Percentiles rank a stretch among this genome's conserved stretches.
phyloP scores from a whole-genome alignment of 2,329 filamentous ascomycete species.

The Pseudogymnoascus sp. region DNA sequence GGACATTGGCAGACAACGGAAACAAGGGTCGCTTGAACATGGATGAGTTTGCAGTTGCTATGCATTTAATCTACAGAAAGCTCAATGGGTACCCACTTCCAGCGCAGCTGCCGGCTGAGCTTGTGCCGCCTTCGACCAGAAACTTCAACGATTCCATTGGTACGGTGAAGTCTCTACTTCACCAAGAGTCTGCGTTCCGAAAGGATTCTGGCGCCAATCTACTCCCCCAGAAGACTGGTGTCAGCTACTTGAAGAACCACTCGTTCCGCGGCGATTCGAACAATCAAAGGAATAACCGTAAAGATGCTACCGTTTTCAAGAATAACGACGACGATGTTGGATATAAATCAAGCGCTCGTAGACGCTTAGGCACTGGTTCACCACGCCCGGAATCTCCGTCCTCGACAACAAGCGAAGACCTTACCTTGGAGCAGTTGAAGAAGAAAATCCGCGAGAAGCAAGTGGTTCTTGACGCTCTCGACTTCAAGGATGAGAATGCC shows the following conservation, averaged over 20 bases:
- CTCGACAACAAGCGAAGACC: conserved; percentile 63
- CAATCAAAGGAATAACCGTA: conserved; percentile 56
- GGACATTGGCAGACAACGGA: conserved; percentile 88
- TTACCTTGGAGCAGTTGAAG: conserved; percentile 76
- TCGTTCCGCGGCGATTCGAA: conserved; percentile 68
- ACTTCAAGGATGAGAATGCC: conserved; percentile 87
- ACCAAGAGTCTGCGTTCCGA: conserved; percentile 79
- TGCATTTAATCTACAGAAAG: conserved; percentile 98
- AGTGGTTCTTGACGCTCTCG: conserved; percentile 87
- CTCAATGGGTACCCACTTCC: conserved; percentile 93
- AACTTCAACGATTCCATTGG: conserved; percentile 92
- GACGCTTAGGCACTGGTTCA: conserved; percentile 62
- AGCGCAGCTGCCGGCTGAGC: conserved; percentile 77
- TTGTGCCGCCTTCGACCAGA: conserved; percentile 88
- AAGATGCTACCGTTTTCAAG: conserved; percentile 93
- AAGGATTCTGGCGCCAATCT: conserved; percentile 86
- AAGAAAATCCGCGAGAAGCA: conserved; percentile 95
- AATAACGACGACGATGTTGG: conserved; percentile 91
- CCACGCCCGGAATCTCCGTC: conserved; percentile 72
- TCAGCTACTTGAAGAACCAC: conserved; percentile 93
- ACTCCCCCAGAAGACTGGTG: conserved; percentile 92
- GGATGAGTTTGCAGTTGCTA: conserved; percentile 95
- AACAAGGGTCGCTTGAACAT: conserved; percentile 92
- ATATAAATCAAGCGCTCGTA: conserved; percentile 87
- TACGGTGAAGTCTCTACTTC: conserved; percentile 81